phyloP scores from a whole-genome alignment of 495 filamentous ascomycete species.

The Amorphotheca resinae region DNA sequence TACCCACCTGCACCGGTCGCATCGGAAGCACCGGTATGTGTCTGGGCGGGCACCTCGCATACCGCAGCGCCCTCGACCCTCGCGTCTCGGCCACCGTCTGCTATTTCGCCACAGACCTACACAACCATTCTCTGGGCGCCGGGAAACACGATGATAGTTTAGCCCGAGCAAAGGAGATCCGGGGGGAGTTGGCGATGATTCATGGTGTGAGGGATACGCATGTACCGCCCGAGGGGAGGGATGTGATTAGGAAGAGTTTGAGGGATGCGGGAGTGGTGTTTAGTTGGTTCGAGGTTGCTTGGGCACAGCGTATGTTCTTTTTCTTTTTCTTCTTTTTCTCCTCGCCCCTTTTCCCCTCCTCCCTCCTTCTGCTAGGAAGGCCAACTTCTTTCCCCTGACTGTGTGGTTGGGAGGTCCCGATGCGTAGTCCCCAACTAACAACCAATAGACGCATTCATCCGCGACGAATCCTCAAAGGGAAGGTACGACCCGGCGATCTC shows the following conservation, averaged over 20 bases:
- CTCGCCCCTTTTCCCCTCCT: too few species aligned
- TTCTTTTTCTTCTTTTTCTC: not conserved
- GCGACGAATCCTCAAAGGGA: slow-evolving; percentile 90
- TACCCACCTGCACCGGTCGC: slow-evolving; percentile 71
- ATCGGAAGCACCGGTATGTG: slow-evolving; percentile 93
- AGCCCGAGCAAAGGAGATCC: slow-evolving; percentile 54
- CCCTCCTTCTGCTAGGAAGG: too few species aligned
- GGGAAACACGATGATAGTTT: slow-evolving; percentile 58
- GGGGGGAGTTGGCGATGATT: slow-evolving; percentile 68
- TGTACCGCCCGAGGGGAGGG: slow-evolving; percentile 72
- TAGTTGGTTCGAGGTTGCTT: slow-evolving; percentile 78
- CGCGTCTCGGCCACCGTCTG: slow-evolving; percentile 65
- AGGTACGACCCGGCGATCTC: slow-evolving; percentile 81
- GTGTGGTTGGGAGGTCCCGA: too few species aligned
- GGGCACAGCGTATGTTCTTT: slow-evolving; percentile 63
- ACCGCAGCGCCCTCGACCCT: slow-evolving; percentile 68
- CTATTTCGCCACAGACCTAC: slow-evolving; percentile 92
- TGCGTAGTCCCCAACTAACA: too few species aligned
- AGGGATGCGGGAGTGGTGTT: slow-evolving; percentile 63
- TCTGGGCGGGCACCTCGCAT: slow-evolving; percentile 82
- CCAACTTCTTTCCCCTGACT: too few species aligned
- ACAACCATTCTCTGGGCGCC: slow-evolving; percentile 58
- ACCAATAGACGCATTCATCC: slow-evolving; percentile 69
- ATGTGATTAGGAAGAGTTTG: slow-evolving; percentile 74
- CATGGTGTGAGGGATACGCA: slow-evolving; percentile 86